These are phyloP conservation scores for Tetrahymena elliotti DNA, from an alignment of 73 alveolate species.

Conservation along the genomic window DNA sequence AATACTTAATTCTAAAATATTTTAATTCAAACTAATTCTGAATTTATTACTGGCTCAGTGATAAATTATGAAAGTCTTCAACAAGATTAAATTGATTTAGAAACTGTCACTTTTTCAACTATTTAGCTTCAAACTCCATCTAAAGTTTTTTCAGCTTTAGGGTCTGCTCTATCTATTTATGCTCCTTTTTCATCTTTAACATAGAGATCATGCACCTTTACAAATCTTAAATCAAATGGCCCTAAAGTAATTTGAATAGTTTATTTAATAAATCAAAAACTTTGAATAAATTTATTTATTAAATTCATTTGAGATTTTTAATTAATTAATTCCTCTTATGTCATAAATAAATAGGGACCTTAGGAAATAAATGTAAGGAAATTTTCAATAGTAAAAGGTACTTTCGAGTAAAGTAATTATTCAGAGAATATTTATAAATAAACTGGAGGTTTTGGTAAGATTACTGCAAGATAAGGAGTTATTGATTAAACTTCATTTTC, in stretches of 20 bases:
- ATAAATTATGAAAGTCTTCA: background rate
- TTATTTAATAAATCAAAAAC: background rate
- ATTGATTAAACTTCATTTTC: background rate
- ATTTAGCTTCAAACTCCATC: background rate
- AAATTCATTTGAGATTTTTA: background rate
- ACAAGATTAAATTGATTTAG: background rate
- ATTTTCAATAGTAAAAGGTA: background rate
- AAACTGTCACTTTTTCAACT: background rate
- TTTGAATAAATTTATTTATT: background rate
- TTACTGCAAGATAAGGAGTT: background rate
- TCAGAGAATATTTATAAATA: background rate
- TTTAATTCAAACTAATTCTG: background rate
- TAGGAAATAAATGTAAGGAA: background rate
- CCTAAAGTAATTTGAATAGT: background rate
- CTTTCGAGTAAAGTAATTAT: background rate
- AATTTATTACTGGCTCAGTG: background rate
- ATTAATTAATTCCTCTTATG: background rate
- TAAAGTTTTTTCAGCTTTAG: background rate
- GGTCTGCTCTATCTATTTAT: background rate
- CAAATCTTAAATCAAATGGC: background rate
- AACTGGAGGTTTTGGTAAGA: background rate
- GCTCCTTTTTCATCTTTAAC: background rate
- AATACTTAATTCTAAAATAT: background rate
- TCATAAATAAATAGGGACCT: background rate
- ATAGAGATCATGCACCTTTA: background rate